phyloP scores from a whole-genome alignment of 169 alveolate genomes.

The Eimeria brunetti region DNA sequence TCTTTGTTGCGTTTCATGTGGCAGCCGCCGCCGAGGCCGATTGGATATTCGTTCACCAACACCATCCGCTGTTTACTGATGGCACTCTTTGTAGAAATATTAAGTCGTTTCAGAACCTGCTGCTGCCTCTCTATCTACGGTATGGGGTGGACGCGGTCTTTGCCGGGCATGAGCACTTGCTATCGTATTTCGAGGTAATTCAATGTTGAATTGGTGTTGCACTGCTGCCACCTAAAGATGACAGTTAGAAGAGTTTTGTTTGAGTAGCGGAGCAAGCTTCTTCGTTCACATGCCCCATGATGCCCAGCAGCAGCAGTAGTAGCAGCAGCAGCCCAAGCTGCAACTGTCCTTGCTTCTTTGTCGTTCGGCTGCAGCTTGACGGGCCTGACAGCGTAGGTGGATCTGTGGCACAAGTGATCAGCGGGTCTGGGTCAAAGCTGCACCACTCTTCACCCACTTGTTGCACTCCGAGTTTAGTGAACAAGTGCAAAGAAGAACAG shows the following conservation, averaged over 20 bases:
- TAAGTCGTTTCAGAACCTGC: not conserved
- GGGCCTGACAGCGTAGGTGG: slow-evolving; percentile 28
- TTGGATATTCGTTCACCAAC: slow-evolving; percentile 74
- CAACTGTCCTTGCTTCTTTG: not conserved
- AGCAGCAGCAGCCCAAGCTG: not conserved
- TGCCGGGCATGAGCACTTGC: slow-evolving; percentile 74
- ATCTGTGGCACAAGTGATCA: slow-evolving; percentile 18
- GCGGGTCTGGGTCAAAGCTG: slow-evolving; percentile 59
- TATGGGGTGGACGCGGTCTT: slow-evolving; percentile 50
- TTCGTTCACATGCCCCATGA: too few species aligned
- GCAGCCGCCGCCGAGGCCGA: slow-evolving; percentile 75
- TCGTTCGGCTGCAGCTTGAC: not conserved
- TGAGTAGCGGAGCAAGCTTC: too few species aligned
- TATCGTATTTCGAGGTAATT: slow-evolving; percentile 52
- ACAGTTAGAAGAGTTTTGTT: too few species aligned
- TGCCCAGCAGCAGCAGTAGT: too few species aligned
- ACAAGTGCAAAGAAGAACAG: not conserved
- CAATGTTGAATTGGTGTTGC: not conserved
- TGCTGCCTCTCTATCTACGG: slow-evolving; percentile 2
- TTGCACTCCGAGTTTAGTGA: not conserved
- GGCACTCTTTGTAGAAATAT: not conserved
- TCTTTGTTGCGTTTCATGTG: not conserved
- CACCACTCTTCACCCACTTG: not conserved
- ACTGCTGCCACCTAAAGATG: not conserved
- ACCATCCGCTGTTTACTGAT: slow-evolving; percentile 70